phyloP scores from a whole-genome alignment of 371 early-diverging fungal genomes.

The Syncephalastrum monosporum region DNA sequence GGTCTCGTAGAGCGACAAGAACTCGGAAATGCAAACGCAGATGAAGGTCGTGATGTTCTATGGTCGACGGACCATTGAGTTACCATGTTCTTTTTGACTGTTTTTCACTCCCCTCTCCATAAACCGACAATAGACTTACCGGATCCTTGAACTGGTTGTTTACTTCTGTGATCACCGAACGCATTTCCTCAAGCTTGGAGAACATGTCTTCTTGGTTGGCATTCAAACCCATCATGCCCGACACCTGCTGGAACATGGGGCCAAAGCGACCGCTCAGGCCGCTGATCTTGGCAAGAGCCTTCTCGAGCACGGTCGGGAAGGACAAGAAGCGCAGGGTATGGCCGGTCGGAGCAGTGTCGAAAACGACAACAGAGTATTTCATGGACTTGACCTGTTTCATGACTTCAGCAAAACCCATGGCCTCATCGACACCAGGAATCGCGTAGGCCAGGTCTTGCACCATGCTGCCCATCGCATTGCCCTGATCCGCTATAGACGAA shows the following conservation, averaged over 20 bases:
- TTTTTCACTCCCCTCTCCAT: not conserved
- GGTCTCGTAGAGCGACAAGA: slow-evolving; percentile 98
- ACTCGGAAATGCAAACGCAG: slow-evolving; percentile 98
- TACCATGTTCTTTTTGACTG: too few relatives aligned
- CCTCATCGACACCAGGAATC: slow-evolving; percentile 99
- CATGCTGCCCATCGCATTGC: slow-evolving; percentile 81
- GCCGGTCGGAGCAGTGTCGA: slow-evolving; percentile 99
- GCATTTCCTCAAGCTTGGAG: slow-evolving; percentile 91
- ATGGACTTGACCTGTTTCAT: slow-evolving; percentile 99
- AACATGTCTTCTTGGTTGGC: slow-evolving; percentile 94
- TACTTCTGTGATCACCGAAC: slow-evolving; percentile 92
- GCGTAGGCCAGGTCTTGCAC: slow-evolving; percentile 97
- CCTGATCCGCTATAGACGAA: slow-evolving; percentile 62
- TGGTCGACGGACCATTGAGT: not conserved
- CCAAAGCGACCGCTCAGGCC: slow-evolving; percentile 92
- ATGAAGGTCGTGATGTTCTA: slow-evolving; percentile 97
- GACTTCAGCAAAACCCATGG: slow-evolving; percentile 98
- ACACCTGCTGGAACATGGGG: slow-evolving; percentile 94
- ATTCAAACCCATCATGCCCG: slow-evolving; percentile 95
- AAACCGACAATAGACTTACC: slow-evolving; percentile 43
- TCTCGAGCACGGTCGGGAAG: slow-evolving; percentile 95
- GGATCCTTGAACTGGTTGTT: slow-evolving; percentile 97
- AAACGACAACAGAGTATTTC: slow-evolving; percentile 97
- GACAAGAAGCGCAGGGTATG: slow-evolving; percentile 98
- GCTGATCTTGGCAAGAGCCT: slow-evolving; percentile 93